Evolutionary conservation across 139 green algal genomes (phyloP), one percentile per base, ranked within the genome.

Genomic region (Chlorella sp.): DNA sequence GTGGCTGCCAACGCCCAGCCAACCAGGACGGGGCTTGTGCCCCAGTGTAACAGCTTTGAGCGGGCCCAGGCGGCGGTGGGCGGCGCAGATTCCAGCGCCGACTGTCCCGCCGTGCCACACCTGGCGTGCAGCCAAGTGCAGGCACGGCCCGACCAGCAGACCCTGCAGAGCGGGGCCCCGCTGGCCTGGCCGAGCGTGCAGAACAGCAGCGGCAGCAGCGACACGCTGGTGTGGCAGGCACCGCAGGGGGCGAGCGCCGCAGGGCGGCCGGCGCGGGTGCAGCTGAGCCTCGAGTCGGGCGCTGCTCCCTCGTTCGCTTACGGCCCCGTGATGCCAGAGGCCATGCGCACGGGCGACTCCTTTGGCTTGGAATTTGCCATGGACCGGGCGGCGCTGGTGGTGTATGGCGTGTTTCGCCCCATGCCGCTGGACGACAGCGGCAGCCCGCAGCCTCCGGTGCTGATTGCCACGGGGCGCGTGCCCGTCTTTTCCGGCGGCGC

Each of bases 401-500:
- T 83, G 19, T 77, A 81, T 19, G 61, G 73, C 65, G 69, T 75
- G 2, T 75, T 75, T 40, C 69, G 69, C n/a, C 53, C 56, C 38
- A 65, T 67, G 69, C 69, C 69, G 14, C 65, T 75, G 17, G 53
- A 75, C 29, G 27, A 36, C 38, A 75, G 29, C 53, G 69, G 69
- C 53, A 53, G 7, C 14, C 53, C 53, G 8, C 69, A 75, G n/a
- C 42, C 71, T 0, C 74, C 72, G 0, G 29, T 81, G 11, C 78
- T 81, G 29, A 65, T 80, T 0, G 78, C 72, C 45, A 83, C 77
- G 2, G 78, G 78, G 8, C 69, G 78, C 0, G 65, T 83, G 42
- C 78, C 78, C 5, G 78, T 78, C 31, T 78, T 78, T 71, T 33
- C 71, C 8, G 72, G 60, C 25, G 55, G 45, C 36, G 42, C 36